Evolutionary conservation across 495 filamentous ascomycete genomes (phyloP), one percentile per base, ranked within the genome.

Genomic region (Talaromyces stipitatus): DNA sequence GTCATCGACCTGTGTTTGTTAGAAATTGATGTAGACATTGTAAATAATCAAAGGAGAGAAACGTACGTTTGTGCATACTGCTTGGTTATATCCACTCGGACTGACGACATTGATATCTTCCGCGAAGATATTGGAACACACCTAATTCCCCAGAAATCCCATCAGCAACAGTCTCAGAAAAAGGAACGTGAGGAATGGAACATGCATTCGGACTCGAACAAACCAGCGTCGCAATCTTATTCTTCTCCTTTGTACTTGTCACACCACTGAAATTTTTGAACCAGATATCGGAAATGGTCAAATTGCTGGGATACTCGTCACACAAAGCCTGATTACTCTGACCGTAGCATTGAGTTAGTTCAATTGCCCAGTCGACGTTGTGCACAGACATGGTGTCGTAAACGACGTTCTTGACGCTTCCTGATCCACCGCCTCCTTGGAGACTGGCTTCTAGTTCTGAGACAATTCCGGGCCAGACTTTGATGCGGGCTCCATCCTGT

Each of bases 321-420:
- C 84, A 86, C 11, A 85, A 72, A 7, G 84, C 85, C 30, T 78
- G 55, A 54, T 87, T 86, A 16, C 66, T 75, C 64, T 86, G 82
- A 2, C 83, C 83, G 59, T 87, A 86, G 69, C 83, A 87, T 66
- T 85, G 83, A 20, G 81, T 82, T 29, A 86, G 72, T 62, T 85
- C 82, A 58, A 87, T 84, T 4, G 79, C 81, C 54, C 81, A 86
- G 64, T 87, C 83, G 47, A 83, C 82, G 46, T 84, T 84, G 56
- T 75, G 65, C 58, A 82, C 74, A 47, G 68, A 63, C 68, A 83
- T 78, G 12, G 68, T 73, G 58, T 83, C 73, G 61, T 82, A 85
- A 20, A 79, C 83, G 58, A 85, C 73, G 62, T 82, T 81, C 43
- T 70, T 71, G 30, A 84, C 81, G 32, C 62, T 64, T 32, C 83